Evolutionary conservation across 2,329 filamentous ascomycete species (phyloP), one percentile per base, ranked within the genome.

Genomic region (Fusarium denticulatum): DNA sequence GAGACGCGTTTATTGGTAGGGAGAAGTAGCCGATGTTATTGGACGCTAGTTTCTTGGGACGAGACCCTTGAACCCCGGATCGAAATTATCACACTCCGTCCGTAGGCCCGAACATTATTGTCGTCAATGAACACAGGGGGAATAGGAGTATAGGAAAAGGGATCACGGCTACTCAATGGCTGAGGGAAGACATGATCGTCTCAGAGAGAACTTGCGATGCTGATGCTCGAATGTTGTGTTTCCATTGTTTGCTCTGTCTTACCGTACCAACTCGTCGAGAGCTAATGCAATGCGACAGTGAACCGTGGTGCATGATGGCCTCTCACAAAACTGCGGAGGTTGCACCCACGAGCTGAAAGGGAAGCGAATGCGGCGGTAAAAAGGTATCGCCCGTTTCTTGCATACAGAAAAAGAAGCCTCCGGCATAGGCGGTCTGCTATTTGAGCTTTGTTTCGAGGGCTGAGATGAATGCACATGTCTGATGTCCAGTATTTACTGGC

Each of bases 1-100:
- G 26, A 58, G 56, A 64, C 50, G 56, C 72, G 67, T 64, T 47
- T 56, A 73, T 72, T 74, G 67, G 59, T 61, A 73, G 56, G 57
- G 56, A 68, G 42, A 26, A 47, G 46, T 24, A 40, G 36, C 9
- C 16, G 47, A 43, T 65, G 26, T 34, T 39, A 26, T 32, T 55
- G 32, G 61, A 49, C 47, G 71, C 58, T 74, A 18, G 72, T 55
- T 34, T 59, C 42, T 34, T 46, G 20, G 47, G 37, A 69, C 28
- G 11, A 49, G 60, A 66, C 68, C 72, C 72, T 74, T 67, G 57
- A 49, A 55, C 61, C 58, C 67, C 37, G 24, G 57, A 64, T 64
- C 24, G 26, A 47, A 43, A 45, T 69, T 37, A 22, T 47, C 37
- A 39, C 22, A 49, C 43, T 58, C 42, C 43, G 7, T 58, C 42